A percentile compares a stretch with the other conserved stretches of the same genome.
Conservation (phyloP, 352 stramenopile species). For the Phytopythium delawarense region DNA sequence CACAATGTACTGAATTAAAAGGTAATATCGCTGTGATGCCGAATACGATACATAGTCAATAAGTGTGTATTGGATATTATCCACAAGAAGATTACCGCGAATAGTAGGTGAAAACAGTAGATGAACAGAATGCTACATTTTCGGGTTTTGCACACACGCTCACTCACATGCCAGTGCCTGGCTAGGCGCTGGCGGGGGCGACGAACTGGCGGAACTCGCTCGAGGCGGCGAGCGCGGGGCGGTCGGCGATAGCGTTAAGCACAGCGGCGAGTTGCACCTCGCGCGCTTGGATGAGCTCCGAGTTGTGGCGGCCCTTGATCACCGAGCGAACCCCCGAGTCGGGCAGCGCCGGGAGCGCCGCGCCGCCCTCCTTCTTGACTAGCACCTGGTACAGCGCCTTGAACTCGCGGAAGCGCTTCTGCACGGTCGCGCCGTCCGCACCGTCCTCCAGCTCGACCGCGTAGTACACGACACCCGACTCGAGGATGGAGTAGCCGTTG, state of each 20-base stretch:
- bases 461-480: conserved; percentile 70
- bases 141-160: too few relatives aligned
- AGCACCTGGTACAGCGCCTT: conserved; percentile 59
- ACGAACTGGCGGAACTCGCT: conserved; percentile 62
- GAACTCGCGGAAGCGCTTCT: conserved; percentile 83
- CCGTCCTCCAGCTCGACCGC: conserved; percentile 37
- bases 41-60: not conserved
- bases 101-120: too few relatives aligned
- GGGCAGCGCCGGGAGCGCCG: conserved; percentile 47
- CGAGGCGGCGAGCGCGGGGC: conserved; percentile 34
- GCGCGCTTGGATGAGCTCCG: conserved; percentile 51
- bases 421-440: conserved; percentile 21
- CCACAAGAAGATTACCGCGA: too few relatives aligned
- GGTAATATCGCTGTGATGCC: not conserved
- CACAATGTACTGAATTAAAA: not conserved
- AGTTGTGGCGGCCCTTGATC: conserved; percentile 61
- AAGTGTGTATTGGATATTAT: not conserved
- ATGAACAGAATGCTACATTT: too few relatives aligned
- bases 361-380: conserved; percentile 6
- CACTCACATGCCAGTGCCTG: too few relatives aligned
- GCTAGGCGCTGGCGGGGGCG: conserved; percentile 8
- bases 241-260: conserved; percentile 63
- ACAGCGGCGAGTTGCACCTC: conserved; percentile 56
- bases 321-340: conserved; percentile 36
- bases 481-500: conserved; percentile 57